Percentiles rank a stretch among this genome's conserved stretches.
phyloP scores from a whole-genome alignment of 495 filamentous ascomycete genomes.

The Tricharina praecox region DNA sequence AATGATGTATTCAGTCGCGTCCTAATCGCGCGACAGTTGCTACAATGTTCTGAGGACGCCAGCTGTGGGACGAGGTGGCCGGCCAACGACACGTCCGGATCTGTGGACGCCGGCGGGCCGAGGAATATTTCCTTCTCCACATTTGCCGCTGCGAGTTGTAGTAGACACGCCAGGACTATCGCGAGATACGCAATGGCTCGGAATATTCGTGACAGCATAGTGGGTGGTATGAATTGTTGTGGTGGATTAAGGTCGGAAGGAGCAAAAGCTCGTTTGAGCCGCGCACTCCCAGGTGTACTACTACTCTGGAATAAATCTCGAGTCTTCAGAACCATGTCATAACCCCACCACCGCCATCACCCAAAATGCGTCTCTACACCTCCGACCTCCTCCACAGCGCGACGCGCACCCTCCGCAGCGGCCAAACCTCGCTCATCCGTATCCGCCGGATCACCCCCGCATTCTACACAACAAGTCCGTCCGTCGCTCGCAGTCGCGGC shows the following conservation, averaged over 20 bases:
- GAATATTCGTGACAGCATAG: background rate
- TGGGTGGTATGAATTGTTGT: too few species aligned
- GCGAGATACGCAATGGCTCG: background rate
- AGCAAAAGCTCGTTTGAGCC: too few species aligned
- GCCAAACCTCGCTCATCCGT: background rate
- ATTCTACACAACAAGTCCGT: constrained; percentile 21
- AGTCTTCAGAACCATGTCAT: background rate
- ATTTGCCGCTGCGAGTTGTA: constrained; percentile 33
- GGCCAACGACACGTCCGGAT: too few species aligned
- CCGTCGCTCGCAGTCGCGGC: background rate
- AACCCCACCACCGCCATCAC: too few species aligned
- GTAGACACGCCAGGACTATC: background rate
- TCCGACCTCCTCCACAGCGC: background rate
- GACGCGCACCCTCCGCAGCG: too few species aligned
- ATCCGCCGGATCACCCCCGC: background rate
- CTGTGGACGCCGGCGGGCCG: constrained; percentile 35
- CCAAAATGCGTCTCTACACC: background rate
- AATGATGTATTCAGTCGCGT: constrained; percentile 20
- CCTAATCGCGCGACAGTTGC: constrained; percentile 8
- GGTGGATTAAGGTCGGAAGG: background rate
- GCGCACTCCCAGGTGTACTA: too few species aligned
- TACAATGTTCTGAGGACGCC: constrained; percentile 11
- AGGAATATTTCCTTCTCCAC: constrained; percentile 85
- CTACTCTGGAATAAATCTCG: background rate
- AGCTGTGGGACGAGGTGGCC: constrained; percentile 8